Base-by-base conservation (phyloP, 2,329 filamentous ascomycete species). In the Diaporthe caulivora region DNA sequence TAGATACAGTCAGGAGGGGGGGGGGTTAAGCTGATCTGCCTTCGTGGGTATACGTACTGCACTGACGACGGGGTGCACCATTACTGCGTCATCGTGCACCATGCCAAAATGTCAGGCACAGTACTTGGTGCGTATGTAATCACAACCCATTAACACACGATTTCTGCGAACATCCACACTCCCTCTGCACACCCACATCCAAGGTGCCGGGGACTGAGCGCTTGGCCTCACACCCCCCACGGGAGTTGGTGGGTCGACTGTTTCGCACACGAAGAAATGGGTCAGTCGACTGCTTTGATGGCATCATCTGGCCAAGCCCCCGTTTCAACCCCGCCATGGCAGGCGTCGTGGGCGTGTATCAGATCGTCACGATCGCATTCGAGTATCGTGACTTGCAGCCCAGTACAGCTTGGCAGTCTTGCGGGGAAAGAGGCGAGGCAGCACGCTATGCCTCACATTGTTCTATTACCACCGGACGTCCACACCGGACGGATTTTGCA, bases 301-400 rank as follows among this genome's bases (percentile, higher is more conserved):
- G 68, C 68, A 71, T 71, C 68, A 71, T 53, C 29, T 57, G 40
- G 51, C 67, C 67, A 67, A 67, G 40, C 67, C 67, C 40, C 53
- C 42, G 68, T 58, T 53, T 67, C 62, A 67, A 53, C 62, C 62
- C 62, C 31, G 11, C 62, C 47, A 67, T 67, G 62, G 47, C 26
- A n/a, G 31, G 29, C 62, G 44, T 26, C 31, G 47, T 67, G 47
- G 51, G 44, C 47, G 29, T 67, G 62, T 53, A 53, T 53, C 47
- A 67, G 47, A 53, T 67, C 62, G 62, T 67, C 62, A 67, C 62
- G n/a, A 37, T 67, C 47, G 31, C 31, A 8, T 53, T 67, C 62
- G 24, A 53, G 47, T 31, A 67, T 53, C 47, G 62, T 67, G 62
- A 67, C 47, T 53, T 67, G 62, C 62, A 26, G n/a, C 40, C 37